Base-by-base conservation (phyloP, 306 rosid genomes). In the Luffa aegyptiaca region DNA sequence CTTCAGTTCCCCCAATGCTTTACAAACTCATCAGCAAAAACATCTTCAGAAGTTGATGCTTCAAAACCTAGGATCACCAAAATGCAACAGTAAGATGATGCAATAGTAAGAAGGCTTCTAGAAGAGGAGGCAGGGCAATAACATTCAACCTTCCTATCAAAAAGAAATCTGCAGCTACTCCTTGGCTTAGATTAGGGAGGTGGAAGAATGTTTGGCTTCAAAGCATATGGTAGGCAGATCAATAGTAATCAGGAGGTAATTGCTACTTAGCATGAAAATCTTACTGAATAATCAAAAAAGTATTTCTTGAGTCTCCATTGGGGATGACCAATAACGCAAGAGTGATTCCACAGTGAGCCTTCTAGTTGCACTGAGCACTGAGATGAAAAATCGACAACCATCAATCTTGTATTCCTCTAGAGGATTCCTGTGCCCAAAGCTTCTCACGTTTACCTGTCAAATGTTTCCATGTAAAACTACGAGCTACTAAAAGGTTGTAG, bases 381-480 rank as follows among this genome's bases (percentile, higher is more conserved):
- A 92, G 84, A 95, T 95, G 89, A 92, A 95, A 88, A 92, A 95
- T 70, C 97, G 92, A 78, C 96, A 95, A 48, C 98, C 98, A 79
- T 95, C 98, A 77, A 94, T 94, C 85, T 94, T 95, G 86, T 95
- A 95, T 86, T 92, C 98, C 83, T 95, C 97, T 64, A 95, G 90
- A 84, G 98, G 97, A 87, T 95, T 92, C 84, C 98, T 89, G 81
- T 95, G 98, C 86, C 98, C 98, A 20, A 92, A 95, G 90, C 96
- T 91, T 90, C 97, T 89, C 79, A 92, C 90, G 20, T 95, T 95
- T 73, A 92, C 98, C 97, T 95, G 91, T 75, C 83, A 89, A 37
- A 84, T 72, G 73, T 80, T 80, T 84, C 65, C 52, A 77, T 10
- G 77, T 82, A 45, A 92, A 90, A 81, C 62, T 82, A 46, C 2